phyloP scores from a whole-genome alignment of 2,329 filamentous ascomycete genomes.

The Ophiocordyceps camponoti-saundersi region DNA sequence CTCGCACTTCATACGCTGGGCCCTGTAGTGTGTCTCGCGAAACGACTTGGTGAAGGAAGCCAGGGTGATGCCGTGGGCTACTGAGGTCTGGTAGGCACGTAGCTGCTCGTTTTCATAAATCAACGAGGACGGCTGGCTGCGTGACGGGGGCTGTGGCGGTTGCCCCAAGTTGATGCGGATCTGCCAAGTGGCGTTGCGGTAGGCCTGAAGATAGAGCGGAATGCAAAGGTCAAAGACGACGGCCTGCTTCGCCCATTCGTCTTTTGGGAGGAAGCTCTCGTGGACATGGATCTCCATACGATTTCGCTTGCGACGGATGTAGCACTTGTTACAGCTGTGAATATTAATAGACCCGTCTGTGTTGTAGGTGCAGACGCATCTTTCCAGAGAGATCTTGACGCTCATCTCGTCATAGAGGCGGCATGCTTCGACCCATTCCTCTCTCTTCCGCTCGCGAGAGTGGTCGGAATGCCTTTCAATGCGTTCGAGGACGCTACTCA shows the following conservation, averaged over 20 bases:
- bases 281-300: constrained; percentile 5
- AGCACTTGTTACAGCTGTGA: constrained; percentile 5
- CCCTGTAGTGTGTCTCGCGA: constrained; percentile 9
- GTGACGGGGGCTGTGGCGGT: neutral
- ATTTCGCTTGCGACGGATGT: constrained; percentile 3
- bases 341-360: neutral
- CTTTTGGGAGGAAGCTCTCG: constrained; percentile 10
- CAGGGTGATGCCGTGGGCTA: constrained; percentile 3
- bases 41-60: constrained; percentile 10
- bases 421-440: neutral
- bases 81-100: neutral
- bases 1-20: neutral
- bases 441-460: neutral
- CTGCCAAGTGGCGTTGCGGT: constrained; percentile 3
- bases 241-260: constrained; percentile 11
- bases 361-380: constrained; percentile 5
- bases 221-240: constrained; percentile 33
- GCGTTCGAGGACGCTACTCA: neutral
- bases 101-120: neutral
- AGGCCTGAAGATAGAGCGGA: constrained; percentile 23
- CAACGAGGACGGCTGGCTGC: neutral
- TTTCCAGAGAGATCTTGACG: neutral
- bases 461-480: neutral
- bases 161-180: neutral
- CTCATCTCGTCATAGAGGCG: constrained; percentile 5